A percentile compares a stretch with the other conserved stretches of the same genome.
Evolutionary conservation across 257 asterid genomes (phyloP).

Genomic region (Forsythia viridissima): DNA sequence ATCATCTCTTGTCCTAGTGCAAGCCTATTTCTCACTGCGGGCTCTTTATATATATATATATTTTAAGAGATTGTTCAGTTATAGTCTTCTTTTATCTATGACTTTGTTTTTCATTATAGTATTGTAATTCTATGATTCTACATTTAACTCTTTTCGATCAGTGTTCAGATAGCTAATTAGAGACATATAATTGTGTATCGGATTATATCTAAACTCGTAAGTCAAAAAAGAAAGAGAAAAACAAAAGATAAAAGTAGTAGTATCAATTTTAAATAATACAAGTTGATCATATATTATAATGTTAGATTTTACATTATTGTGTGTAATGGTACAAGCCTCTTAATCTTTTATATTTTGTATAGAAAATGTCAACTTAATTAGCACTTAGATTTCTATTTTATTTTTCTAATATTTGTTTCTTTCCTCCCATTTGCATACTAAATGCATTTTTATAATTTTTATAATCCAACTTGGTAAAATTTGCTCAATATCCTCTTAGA

Average conservation of each 20-base stretch:
- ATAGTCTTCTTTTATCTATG: too few species aligned
- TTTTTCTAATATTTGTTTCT: neutral
- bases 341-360: neutral
- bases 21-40: too few species aligned
- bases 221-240: neutral
- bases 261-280: neutral
- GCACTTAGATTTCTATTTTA: neutral
- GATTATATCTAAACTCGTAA: neutral
- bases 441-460: neutral
- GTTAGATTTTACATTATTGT: neutral
- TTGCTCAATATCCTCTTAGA: neutral
- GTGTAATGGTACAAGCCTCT: neutral
- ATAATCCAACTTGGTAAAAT: neutral
- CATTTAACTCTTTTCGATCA: too few species aligned
- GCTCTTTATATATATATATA: too few species aligned
- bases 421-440: neutral
- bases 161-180: too few species aligned
- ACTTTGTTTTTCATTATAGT: neutral
- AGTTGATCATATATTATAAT: neutral
- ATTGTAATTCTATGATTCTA: too few species aligned
- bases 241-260: neutral
- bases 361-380: constrained; percentile 10
- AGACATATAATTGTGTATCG: neutral
- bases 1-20: too few species aligned
- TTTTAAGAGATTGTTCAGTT: too few species aligned